Evolutionary conservation across 1,139 yeast genomes (phyloP), one percentile per base, ranked within the genome.

Genomic region (Taphrina confusa): DNA sequence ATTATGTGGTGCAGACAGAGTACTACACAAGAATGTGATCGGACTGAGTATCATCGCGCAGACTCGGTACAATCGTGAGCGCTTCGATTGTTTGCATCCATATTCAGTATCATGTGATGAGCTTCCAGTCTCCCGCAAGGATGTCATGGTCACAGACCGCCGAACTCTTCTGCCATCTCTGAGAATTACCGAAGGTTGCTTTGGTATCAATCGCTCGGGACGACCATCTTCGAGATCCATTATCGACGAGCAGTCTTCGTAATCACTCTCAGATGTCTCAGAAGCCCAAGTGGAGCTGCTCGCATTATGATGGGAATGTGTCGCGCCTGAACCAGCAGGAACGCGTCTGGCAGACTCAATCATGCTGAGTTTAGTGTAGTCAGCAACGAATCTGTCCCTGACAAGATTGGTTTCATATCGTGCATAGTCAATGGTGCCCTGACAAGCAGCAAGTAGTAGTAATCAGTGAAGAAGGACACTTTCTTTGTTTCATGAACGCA

Each of bases 141-240:
- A 54, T 8, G 47, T 36, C 40, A 56, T 36, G 1, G 60, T 56
- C 30, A 47, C 28, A 14, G 54, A 46, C 25, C 60, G 54, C 18
- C 60, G 60, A n/a, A 56, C 60, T 11, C 60, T 36, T 22, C 54
- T 23, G 11, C 60, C 60, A 28, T 56, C 60, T 11, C 54, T 36
- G 11, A 56, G 33, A 16, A 56, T 56, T 5, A 56, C 54, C 16
- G 54, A 45, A 14, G 60, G 54, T 14, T 45, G 60, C n/a, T 36
- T 34, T 12, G 59, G 52, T 27, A 37, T 39, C 9, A n/a, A 6
- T 3, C 8, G 42, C 25, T 11, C 42, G n/a, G 12, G 42, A 12
- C 8, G 25, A 2, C 9, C 20, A n/a, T 5, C 42, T 4, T 37
- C 42, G 2, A 25, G 6, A 9, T 25, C 31, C 3, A 42, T 23